These are phyloP conservation scores for Rhamnella rubrinervis DNA, from an alignment of 331 rosid species.

Conservation along the genomic window DNA sequence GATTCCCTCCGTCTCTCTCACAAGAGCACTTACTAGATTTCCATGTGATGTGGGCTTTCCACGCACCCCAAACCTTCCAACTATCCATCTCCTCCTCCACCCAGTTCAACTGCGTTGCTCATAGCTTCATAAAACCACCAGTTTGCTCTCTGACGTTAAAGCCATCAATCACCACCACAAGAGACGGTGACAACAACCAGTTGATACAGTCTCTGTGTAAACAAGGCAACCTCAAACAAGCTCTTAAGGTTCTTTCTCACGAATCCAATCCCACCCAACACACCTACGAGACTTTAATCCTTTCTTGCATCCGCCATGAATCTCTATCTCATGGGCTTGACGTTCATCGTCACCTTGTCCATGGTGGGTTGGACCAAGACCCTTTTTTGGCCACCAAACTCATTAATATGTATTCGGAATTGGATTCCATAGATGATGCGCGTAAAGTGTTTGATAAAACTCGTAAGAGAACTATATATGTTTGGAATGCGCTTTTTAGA, in stretches of 20 bases:
- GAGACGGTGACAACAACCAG: slow-evolving; percentile 13
- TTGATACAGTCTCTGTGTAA: slow-evolving; percentile 31
- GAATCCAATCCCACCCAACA: slow-evolving; percentile 31
- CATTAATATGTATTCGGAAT: slow-evolving; percentile 29
- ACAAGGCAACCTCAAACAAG: slow-evolving; percentile 30
- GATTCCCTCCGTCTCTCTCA: no score
- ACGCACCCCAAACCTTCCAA: slow-evolving; percentile 8
- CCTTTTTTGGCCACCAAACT: slow-evolving; percentile 41
- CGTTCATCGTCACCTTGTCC: slow-evolving; percentile 24
- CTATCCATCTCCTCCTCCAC: background rate
- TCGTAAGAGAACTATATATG: slow-evolving; percentile 27
- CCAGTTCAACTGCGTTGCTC: slow-evolving; percentile 8
- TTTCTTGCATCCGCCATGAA: slow-evolving; percentile 27
- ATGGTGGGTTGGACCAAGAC: slow-evolving; percentile 34
- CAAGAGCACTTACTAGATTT: background rate
- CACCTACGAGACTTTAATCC: slow-evolving; percentile 35
- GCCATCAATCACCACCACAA: background rate
- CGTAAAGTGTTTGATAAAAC: slow-evolving; percentile 32
- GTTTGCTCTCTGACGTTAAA: background rate
- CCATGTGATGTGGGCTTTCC: slow-evolving; percentile 24
- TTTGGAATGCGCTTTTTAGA: slow-evolving; percentile 33
- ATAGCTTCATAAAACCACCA: background rate
- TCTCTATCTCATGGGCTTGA: slow-evolving; percentile 28
- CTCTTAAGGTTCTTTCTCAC: slow-evolving; percentile 26
- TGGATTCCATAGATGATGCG: slow-evolving; percentile 29